A percentile compares a stretch with the other conserved stretches of the same genome.
Evolutionary conservation across 768 basidiomycete genomes (phyloP).

Genomic region (Boletus huronensis): DNA sequence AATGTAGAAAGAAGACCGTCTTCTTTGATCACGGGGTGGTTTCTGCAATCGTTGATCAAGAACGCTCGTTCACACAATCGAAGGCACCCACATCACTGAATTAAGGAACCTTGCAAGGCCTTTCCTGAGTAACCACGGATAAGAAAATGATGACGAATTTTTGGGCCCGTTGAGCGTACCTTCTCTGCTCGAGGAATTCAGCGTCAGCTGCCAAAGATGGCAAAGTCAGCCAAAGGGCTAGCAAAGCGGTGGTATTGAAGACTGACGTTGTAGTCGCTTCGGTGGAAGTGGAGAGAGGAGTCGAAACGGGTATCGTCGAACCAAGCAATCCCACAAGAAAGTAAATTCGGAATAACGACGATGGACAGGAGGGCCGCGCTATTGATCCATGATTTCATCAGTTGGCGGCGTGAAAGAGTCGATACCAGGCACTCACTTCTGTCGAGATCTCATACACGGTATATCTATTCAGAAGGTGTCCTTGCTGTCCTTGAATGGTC

Average conservation of each 20-base stretch:
- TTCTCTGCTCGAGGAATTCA: conserved; percentile 85
- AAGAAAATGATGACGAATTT: not conserved
- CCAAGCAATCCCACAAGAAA: conserved; percentile 83
- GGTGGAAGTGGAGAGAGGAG: conserved; percentile 85
- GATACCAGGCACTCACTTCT: conserved; percentile 50
- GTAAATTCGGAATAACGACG: conserved; percentile 93
- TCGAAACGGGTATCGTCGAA: conserved; percentile 90
- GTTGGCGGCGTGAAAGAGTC: conserved; percentile 7
- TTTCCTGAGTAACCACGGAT: conserved; percentile 45
- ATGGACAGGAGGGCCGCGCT: conserved; percentile 68
- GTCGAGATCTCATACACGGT: conserved; percentile 79
- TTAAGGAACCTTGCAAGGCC: conserved; percentile 78
- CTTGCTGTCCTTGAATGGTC: conserved; percentile 80
- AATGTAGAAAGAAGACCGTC: conserved; percentile 82
- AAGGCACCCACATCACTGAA: conserved; percentile 62
- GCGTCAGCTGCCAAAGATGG: conserved; percentile 62
- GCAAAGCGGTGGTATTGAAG: not conserved
- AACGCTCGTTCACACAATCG: not conserved
- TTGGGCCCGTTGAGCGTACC: conserved; percentile 40
- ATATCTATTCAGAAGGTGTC: conserved; percentile 86
- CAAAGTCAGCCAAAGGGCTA: conserved; percentile 4
- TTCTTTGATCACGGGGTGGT: conserved; percentile 88
- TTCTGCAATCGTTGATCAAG: conserved; percentile 42
- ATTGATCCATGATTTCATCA: conserved; percentile 13
- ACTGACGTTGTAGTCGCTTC: conserved; percentile 85